These are phyloP conservation scores for Sanguinoderma infundibulare DNA, from an alignment of 1,284 basidiomycete genomes.

Conservation along the genomic window DNA sequence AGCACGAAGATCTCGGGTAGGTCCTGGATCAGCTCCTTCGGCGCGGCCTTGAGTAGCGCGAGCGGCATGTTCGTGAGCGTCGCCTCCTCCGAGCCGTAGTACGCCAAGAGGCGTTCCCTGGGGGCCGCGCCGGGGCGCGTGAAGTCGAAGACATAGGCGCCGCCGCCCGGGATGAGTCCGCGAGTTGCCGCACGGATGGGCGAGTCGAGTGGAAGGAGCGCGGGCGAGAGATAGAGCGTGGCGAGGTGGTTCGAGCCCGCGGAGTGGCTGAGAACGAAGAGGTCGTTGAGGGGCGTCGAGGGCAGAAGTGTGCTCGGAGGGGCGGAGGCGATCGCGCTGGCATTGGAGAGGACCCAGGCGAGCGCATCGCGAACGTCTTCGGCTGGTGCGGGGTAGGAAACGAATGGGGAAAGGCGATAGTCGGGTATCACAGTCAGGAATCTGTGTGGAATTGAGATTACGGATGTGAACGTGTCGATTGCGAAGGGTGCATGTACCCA, in stretches of 20 bases:
- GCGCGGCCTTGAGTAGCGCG: conserved; percentile 42
- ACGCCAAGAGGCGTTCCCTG: conserved; percentile 37
- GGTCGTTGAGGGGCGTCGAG: conserved; percentile 30
- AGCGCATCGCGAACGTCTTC: conserved; percentile 64
- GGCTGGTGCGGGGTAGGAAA: conserved; percentile 53
- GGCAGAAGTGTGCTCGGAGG: neutral
- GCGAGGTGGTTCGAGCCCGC: conserved; percentile 56
- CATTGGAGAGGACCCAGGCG: conserved; percentile 51
- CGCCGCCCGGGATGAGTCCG: conserved; percentile 50
- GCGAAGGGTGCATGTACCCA: conserved; percentile 36
- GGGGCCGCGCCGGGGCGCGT: conserved; percentile 26
- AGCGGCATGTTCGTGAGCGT: conserved; percentile 46
- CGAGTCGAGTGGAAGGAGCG: conserved; percentile 38
- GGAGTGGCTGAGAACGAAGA: conserved; percentile 62
- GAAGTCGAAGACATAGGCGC: conserved; percentile 45
- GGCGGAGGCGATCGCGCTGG: conserved; percentile 34
- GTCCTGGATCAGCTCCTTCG: conserved; percentile 36
- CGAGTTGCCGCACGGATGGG: conserved; percentile 42
- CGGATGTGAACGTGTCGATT: conserved; percentile 28
- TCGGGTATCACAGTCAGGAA: conserved; percentile 65
- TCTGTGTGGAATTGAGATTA: conserved; percentile 10
- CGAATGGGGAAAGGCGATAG: conserved; percentile 62
- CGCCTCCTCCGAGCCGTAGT: conserved; percentile 49
- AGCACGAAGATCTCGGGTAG: conserved; percentile 53
- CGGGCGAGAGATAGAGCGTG: conserved; percentile 48